phyloP scores from a whole-genome alignment of 306 rosid species.

The Dalbergia oliveri region DNA sequence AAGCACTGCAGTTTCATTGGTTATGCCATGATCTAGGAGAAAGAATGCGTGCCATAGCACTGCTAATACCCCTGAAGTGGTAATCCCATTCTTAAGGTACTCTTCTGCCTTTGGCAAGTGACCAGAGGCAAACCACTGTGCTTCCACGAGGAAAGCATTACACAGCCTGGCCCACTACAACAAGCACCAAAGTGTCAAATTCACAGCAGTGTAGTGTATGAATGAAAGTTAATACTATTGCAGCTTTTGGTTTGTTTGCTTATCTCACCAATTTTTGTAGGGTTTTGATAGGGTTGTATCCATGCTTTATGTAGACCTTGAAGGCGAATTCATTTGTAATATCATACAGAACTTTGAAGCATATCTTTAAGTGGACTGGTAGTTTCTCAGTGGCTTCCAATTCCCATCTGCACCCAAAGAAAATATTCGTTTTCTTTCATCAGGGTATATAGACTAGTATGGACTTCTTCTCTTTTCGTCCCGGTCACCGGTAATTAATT shows the following conservation, averaged over 20 bases:
- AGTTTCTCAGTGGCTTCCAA: slow-evolving; percentile 22
- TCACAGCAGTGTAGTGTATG: neutral
- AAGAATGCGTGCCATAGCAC: too few species aligned
- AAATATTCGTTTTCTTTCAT: neutral
- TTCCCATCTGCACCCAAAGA: slow-evolving; percentile 22
- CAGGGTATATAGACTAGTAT: neutral
- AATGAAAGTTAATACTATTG: neutral
- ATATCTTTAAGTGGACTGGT: slow-evolving; percentile 14
- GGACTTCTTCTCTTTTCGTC: neutral
- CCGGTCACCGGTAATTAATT: neutral
- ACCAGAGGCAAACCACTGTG: too few species aligned
- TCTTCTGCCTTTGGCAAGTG: too few species aligned
- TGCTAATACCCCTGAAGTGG: too few species aligned
- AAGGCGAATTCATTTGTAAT: neutral
- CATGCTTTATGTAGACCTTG: neutral
- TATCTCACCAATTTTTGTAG: neutral
- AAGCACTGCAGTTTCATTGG: too few species aligned
- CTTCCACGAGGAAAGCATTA: too few species aligned
- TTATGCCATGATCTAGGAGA: too few species aligned
- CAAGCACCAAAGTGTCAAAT: neutral
- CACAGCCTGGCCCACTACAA: neutral
- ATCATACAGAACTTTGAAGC: slow-evolving; percentile 2
- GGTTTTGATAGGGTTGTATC: neutral
- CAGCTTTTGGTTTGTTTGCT: neutral
- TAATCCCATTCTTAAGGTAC: too few species aligned